These are phyloP conservation scores for Styphnolobium japonicum DNA, from an alignment of 306 rosid genomes.

Conservation along the genomic window DNA sequence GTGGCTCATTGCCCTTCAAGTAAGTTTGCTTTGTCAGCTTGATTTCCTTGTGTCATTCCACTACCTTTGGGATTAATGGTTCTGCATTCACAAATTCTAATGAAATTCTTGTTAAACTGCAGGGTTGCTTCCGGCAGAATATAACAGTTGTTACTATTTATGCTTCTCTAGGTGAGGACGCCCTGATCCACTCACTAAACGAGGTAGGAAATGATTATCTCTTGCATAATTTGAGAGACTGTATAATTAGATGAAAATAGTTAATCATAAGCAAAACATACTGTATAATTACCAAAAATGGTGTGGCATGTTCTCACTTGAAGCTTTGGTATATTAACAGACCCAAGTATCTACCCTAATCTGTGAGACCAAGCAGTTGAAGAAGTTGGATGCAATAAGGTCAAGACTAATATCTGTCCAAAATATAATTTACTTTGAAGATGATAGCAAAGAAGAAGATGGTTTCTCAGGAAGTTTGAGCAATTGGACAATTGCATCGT, in stretches of 20 bases:
- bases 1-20: constrained; percentile 92
- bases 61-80: background rate
- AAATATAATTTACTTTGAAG: constrained; percentile 76
- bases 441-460: constrained; percentile 48
- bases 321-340: constrained; percentile 50
- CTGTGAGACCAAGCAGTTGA: constrained; percentile 76
- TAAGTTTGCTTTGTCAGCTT: constrained; percentile 24
- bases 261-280: background rate
- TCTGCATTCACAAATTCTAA: background rate
- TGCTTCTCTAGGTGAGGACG: constrained; percentile 92
- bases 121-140: constrained; percentile 91
- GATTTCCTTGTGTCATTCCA: constrained; percentile 12
- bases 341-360: constrained; percentile 77
- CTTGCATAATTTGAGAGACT: constrained; percentile 19
- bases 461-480: constrained; percentile 38
- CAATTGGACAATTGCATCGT: constrained; percentile 55
- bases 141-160: constrained; percentile 83
- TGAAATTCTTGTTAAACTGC: constrained; percentile 25
- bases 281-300: background rate
- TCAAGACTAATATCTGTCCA: constrained; percentile 55
- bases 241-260: background rate
- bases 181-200: constrained; percentile 81
- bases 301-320: constrained; percentile 32
- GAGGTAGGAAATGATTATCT: constrained; percentile 58
- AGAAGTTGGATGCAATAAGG: constrained; percentile 62